Evolutionary conservation across 140 eudicot species (phyloP).

Genomic region (Senecio squalidus): DNA sequence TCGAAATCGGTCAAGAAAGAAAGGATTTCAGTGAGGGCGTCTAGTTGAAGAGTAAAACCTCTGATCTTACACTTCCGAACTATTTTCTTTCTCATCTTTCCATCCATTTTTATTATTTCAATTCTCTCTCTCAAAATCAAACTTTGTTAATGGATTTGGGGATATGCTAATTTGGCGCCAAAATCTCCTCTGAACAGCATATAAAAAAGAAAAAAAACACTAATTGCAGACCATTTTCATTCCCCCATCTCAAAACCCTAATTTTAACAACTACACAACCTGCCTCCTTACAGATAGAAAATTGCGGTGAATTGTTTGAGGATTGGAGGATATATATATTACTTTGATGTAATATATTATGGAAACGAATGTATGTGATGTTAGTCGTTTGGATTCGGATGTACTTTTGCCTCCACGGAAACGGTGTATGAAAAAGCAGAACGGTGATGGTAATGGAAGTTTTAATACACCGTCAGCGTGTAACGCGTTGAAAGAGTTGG

Average conservation of each 20-base stretch:
- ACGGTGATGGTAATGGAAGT: slow-evolving; percentile 34
- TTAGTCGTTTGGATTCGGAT: slow-evolving; percentile 59
- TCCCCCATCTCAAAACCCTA: slow-evolving; percentile 47
- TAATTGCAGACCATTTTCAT: slow-evolving; percentile 35
- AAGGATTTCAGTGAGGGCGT: slow-evolving; percentile 60
- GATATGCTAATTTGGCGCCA: no score
- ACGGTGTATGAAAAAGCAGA: slow-evolving; percentile 76
- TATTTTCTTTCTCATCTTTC: slow-evolving; percentile 45
- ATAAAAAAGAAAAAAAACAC: background rate
- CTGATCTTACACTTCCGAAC: slow-evolving; percentile 70
- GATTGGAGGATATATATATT: no score
- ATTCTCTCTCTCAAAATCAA: background rate
- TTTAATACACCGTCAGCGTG: slow-evolving; percentile 27
- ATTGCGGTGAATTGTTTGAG: no score
- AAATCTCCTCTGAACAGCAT: background rate
- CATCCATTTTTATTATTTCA: slow-evolving; percentile 36
- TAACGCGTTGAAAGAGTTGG: slow-evolving; percentile 34
- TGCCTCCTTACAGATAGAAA: background rate
- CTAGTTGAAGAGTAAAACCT: slow-evolving; percentile 62
- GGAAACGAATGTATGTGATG: slow-evolving; percentile 58
- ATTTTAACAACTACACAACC: slow-evolving; percentile 22
- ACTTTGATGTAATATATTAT: slow-evolving; percentile 44
- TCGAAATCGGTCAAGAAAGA: slow-evolving; percentile 43
- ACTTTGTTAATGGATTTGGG: slow-evolving; percentile 8
- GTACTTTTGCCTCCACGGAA: slow-evolving; percentile 86